These are phyloP conservation scores for Stephanodiscus minutulus DNA, from an alignment of 108 stramenopile species.

Conservation along the genomic window DNA sequence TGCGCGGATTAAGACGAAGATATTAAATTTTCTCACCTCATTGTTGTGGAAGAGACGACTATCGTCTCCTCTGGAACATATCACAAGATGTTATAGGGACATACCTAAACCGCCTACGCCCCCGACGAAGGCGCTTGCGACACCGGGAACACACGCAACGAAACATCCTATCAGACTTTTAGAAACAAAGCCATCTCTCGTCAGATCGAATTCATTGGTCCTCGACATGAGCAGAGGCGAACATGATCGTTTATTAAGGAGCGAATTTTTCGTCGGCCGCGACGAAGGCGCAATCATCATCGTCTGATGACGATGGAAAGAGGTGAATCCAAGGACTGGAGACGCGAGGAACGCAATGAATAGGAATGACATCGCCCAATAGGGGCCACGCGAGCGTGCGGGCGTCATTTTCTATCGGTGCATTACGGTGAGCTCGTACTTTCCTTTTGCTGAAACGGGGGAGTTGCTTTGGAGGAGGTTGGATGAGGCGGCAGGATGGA, in stretches of 20 bases:
- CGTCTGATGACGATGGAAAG: too few relatives aligned
- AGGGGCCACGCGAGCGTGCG: neutral
- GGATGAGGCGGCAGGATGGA: neutral
- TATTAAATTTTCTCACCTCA: neutral
- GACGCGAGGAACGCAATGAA: neutral
- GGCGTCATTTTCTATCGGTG: neutral
- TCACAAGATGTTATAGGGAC: neutral
- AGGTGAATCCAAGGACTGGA: constrained; percentile 5
- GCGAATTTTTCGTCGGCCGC: neutral
- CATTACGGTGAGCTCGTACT: too few relatives aligned
- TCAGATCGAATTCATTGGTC: neutral
- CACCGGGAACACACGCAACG: neutral
- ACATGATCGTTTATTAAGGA: neutral
- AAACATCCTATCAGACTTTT: constrained; percentile 16
- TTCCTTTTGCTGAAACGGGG: too few relatives aligned
- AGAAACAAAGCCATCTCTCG: constrained; percentile 17
- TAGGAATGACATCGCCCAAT: neutral
- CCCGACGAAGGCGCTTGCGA: constrained; percentile 66
- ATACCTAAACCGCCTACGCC: constrained; percentile 78
- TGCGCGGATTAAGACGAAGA: neutral
- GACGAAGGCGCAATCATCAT: neutral
- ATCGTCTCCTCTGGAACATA: neutral
- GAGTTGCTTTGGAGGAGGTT: neutral
- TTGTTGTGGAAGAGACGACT: neutral
- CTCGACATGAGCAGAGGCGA: neutral